These are phyloP conservation scores for Solanum infundibuliforme DNA, from an alignment of 257 asterid genomes.

Conservation along the genomic window DNA sequence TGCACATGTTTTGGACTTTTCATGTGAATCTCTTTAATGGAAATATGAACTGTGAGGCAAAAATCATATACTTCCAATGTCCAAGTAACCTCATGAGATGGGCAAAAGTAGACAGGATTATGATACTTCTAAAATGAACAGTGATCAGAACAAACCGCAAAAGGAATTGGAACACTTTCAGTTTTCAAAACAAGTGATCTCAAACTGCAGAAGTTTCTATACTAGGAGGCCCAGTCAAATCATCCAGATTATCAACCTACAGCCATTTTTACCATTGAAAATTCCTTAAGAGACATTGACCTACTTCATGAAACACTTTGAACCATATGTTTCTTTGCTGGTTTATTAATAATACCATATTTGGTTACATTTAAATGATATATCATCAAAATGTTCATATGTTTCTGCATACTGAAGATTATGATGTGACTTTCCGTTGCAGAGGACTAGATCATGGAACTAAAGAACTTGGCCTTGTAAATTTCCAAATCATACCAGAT, in stretches of 20 bases:
- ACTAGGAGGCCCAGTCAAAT: not conserved
- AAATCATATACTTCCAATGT: not conserved
- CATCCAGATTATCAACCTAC: not conserved
- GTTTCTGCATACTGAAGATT: not conserved
- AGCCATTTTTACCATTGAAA: not conserved
- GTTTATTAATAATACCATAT: not conserved
- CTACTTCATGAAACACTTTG: not conserved
- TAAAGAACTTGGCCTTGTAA: not conserved
- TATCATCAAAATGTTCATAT: not conserved
- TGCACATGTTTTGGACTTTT: not conserved
- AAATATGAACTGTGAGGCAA: not conserved
- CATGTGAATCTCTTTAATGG: not conserved
- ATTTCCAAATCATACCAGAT: slow-evolving; percentile 1
- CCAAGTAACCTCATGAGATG: not conserved
- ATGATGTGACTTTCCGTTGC: not conserved
- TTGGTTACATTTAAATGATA: not conserved
- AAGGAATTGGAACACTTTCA: not conserved
- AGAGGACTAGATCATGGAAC: not conserved
- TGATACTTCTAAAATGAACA: not conserved
- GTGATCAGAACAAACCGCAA: not conserved
- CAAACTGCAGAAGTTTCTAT: not conserved
- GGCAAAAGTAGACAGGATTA: not conserved
- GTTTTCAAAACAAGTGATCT: not conserved
- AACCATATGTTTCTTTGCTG: not conserved
- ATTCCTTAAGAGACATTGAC: not conserved